Base-by-base conservation (phyloP, 176 grass and related monocot genomes). In the Rhynchospora pubera region DNA sequence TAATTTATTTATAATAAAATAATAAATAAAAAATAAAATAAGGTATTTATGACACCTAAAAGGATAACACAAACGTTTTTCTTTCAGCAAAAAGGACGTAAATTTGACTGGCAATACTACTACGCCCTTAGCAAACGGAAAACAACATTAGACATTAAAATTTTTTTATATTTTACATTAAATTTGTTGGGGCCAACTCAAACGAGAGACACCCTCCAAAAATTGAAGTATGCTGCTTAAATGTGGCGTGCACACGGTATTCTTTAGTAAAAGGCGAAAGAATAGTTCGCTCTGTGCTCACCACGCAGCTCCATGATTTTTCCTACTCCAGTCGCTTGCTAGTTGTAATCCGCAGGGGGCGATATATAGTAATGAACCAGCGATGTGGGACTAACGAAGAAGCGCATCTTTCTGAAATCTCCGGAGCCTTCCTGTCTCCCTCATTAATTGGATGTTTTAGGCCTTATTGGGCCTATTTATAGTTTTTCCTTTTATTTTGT, bases 231-330 rank as follows among this genome's bases (percentile, higher is more conserved):
- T 79, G 76, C 76, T 79, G 76, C 76, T 79, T 79, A 12, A 43
- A 78, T 19, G 51, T 78, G 75, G 75, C 23, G 5, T 8, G 70
- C 90, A 89, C 89, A 91, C 83, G 87, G 80, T 91, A 91, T 94
- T 88, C 81, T 84, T 91, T 90, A 91, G 85, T 88, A 88, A 90
- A 92, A 88, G 85, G 82, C 84, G 86, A 90, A 92, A 90, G 86
- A 90, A 87, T 87, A 90, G 84, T 87, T 92, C 45, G 65, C 89
- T 91, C 2, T 91, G 87, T 83, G 91, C 85, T 82, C 85, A 81
- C 80, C 93, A 89, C 89, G 46, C 88, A 93, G 85, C 88, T 89
- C 51, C 76, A 79, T 59, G 22, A 9, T 62, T 2, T 39, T 4
- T 39, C 26, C 26, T 2, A 39, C 34, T 5, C 0, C 8, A 5